A percentile compares a stretch with the other conserved stretches of the same genome.
Conservation (phyloP, 495 filamentous ascomycete genomes). For the Darksidea phi region DNA sequence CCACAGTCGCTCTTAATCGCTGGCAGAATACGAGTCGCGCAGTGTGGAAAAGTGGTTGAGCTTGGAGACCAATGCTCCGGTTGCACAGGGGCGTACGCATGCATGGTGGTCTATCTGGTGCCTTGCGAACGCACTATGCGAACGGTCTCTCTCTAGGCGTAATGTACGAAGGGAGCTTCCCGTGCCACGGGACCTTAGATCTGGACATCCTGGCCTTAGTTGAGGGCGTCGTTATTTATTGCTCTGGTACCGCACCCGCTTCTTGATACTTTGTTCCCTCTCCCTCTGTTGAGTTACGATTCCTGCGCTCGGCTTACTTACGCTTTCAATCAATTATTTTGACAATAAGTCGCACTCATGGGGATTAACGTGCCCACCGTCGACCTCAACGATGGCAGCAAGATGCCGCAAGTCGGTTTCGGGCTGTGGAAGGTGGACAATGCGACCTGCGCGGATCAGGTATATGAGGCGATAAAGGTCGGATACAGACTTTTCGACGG, state of each 20-base stretch:
- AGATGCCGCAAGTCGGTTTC: constrained; percentile 41
- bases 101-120: constrained; percentile 21
- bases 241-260: background rate
- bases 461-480: constrained; percentile 38
- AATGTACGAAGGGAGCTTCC: too few relatives aligned
- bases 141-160: too few relatives aligned
- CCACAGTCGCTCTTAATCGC: constrained; percentile 9
- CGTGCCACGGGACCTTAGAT: constrained; percentile 1
- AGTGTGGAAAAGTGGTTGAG: too few relatives aligned
- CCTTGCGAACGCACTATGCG: too few relatives aligned
- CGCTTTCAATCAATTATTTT: background rate
- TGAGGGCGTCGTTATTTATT: constrained; percentile 10
- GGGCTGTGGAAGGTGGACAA: constrained; percentile 39
- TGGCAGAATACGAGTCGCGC: background rate
- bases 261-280: background rate
- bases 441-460: constrained; percentile 28
- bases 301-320: background rate
- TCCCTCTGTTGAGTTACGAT: background rate
- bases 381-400: constrained; percentile 33
- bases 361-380: constrained; percentile 19
- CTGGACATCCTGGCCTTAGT: constrained; percentile 13
- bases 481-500: constrained; percentile 37
- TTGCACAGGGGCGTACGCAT: constrained; percentile 11
- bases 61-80: constrained; percentile 11
- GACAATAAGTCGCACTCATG: constrained; percentile 10